These are phyloP conservation scores for Plasmodium malariae DNA, from an alignment of 169 alveolate species.

Conservation along the genomic window DNA sequence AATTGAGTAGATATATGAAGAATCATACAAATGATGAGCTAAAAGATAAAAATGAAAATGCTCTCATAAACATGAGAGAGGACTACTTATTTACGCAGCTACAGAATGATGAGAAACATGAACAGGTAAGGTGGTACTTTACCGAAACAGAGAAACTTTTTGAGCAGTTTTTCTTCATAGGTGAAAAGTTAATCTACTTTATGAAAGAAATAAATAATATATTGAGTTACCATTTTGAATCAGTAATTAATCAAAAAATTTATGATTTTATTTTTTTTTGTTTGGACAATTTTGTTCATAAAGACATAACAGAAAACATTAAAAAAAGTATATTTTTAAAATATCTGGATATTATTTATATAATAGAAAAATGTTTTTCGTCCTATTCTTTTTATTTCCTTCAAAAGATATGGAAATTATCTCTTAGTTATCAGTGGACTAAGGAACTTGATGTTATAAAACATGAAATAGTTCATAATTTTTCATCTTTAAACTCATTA, in stretches of 20 bases:
- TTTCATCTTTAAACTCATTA: not conserved
- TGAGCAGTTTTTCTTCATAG: not conserved
- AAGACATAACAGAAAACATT: not conserved
- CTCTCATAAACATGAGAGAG: no score
- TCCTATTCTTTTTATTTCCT: not conserved
- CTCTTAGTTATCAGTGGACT: not conserved
- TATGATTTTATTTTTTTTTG: not conserved
- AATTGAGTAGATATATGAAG: no score
- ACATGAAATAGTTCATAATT: not conserved
- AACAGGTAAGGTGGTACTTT: not conserved
- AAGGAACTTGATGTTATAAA: not conserved
- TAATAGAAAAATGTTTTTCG: not conserved
- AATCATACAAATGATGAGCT: no score
- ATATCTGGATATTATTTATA: not conserved
- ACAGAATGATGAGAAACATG: not conserved
- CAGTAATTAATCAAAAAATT: not conserved
- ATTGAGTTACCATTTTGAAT: not conserved
- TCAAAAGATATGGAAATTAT: not conserved
- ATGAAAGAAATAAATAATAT: slow-evolving; percentile 15
- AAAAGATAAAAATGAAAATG: no score
- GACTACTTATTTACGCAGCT: no score
- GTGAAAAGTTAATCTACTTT: slow-evolving; percentile 21
- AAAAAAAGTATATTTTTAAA: not conserved
- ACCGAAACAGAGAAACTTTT: not conserved
- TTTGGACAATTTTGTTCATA: not conserved